A percentile compares a stretch with the other conserved stretches of the same genome.
phyloP scores from a whole-genome alignment of 1,284 basidiomycete species.

The Athelia sp. region DNA sequence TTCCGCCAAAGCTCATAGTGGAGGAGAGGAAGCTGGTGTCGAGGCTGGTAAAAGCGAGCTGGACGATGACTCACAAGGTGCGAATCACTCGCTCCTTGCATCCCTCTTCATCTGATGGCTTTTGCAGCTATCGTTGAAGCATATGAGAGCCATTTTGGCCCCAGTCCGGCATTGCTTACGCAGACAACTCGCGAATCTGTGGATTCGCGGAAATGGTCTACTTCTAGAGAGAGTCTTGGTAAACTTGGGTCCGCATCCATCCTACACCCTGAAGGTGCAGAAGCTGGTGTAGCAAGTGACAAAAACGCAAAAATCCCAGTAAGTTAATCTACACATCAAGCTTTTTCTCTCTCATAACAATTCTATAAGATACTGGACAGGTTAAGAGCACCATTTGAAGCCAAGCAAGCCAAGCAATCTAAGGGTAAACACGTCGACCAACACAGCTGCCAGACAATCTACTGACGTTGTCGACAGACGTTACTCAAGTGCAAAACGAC shows the following conservation, averaged over 20 bases:
- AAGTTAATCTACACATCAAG: slow-evolving; percentile 12
- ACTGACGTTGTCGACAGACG: slow-evolving; percentile 41
- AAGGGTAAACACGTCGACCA: slow-evolving; percentile 34
- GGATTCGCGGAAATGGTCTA: slow-evolving; percentile 48
- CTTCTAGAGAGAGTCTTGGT: slow-evolving; percentile 33
- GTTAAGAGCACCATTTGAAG: slow-evolving; percentile 49
- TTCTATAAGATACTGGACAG: slow-evolving; percentile 53
- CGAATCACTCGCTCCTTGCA: too few relatives aligned
- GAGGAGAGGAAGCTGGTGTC: too few relatives aligned
- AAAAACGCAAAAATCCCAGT: neutral
- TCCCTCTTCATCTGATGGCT: too few relatives aligned
- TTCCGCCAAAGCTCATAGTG: too few relatives aligned
- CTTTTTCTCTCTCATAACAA: neutral
- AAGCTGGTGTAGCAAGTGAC: slow-evolving; percentile 20
- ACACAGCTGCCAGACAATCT: slow-evolving; percentile 12
- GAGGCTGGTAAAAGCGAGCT: too few relatives aligned
- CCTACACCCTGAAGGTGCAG: slow-evolving; percentile 39
- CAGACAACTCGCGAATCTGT: slow-evolving; percentile 41
- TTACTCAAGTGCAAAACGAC: slow-evolving; percentile 54
- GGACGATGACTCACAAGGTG: too few relatives aligned
- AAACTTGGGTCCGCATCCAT: slow-evolving; percentile 53
- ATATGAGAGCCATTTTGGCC: slow-evolving; percentile 68
- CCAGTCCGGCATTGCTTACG: slow-evolving; percentile 40
- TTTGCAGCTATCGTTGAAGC: slow-evolving; percentile 21
- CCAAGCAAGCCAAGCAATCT: slow-evolving; percentile 46